Evolutionary conservation across 2,329 filamentous ascomycete genomes (phyloP), one percentile per base, ranked within the genome.

Genomic region (Acarospora socialis): DNA sequence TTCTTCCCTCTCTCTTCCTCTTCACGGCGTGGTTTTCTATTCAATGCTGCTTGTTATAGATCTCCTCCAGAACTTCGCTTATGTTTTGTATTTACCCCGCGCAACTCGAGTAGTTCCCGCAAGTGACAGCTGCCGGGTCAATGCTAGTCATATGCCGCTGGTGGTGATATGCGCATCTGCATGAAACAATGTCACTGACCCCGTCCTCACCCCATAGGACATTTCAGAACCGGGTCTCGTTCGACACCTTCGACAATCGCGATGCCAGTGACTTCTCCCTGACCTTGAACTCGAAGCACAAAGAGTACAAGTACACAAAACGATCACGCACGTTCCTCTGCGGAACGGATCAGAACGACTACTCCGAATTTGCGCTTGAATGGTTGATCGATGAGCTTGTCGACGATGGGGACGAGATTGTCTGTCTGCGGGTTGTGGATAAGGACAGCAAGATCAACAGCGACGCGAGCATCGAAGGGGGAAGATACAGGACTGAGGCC

Each of bases 361-460:
- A 93, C 55, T 92, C 83, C 5, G 81, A 92, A 40, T 90, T 87
- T 55, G 86, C 86, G 10, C 64, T 94, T 12, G 81, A 92, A 54
- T 94, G 84, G 84, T 66, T 93, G 30, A 71, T 94, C 22, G 82
- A 92, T 46, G 83, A 92, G 56, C 66, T 93, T 34, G 82, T 93
- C 23, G 84, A 93, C 46, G 86, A 93, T 48, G 84, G 86, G 12
- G 86, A 94, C 50, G 83, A 93, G 55, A 77, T 94, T 35, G 80
- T 94, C 6, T 94, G 86, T 55, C 69, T 94, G 29, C 70, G 82
- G 32, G 86, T 92, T 2, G 70, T 92, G 25, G 84, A 93, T 49
- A 86, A 81, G 50, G 81, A 87, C 41, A 69, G 75, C 31, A 79
- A 77, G 32, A 69, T 79, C 40, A 69, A 70, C 22, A 70, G 63